Evolutionary conservation across 148 eudicot species (phyloP).

Genomic region (Amaranthus cruentus): DNA sequence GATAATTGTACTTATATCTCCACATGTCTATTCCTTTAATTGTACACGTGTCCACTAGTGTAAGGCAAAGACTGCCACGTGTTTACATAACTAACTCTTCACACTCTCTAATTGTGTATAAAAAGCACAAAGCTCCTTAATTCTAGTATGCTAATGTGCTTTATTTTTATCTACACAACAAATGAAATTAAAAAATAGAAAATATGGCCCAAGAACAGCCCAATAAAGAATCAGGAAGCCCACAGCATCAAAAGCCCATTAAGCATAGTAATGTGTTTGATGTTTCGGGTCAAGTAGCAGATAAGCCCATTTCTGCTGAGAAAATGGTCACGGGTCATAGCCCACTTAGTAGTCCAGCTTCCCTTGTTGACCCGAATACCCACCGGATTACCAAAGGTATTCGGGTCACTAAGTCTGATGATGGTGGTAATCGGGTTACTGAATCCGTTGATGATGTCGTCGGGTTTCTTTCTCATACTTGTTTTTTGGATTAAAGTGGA

Average conservation of each 20-base stretch:
- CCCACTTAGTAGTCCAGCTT: conserved; percentile 17
- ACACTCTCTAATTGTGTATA: no score
- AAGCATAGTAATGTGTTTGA: conserved; percentile 21
- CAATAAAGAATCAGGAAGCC: not conserved
- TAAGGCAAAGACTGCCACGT: not conserved
- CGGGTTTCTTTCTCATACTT: not conserved
- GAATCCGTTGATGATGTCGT: conserved; percentile 16
- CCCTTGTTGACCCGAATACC: conserved; percentile 10
- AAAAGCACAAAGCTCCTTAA: no score
- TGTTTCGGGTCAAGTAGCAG: conserved; percentile 15
- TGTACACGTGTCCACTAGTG: not conserved
- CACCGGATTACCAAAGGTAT: not conserved
- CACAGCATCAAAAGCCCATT: conserved; percentile 7
- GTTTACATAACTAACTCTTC: not conserved
- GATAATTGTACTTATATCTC: no score
- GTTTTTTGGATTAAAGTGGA: not conserved
- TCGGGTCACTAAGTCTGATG: conserved; percentile 13
- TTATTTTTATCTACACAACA: no score
- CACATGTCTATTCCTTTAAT: no score
- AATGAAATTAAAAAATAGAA: no score
- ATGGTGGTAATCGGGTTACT: conserved; percentile 5
- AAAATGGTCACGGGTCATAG: conserved; percentile 3
- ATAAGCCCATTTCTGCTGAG: conserved; percentile 24
- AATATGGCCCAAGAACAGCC: conserved; percentile 22
- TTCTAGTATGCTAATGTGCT: no score